Percentiles rank a stretch among this genome's conserved stretches.
Conservation (phyloP, 78 protist genomes). For the Mantamonas sphyraenae region DNA sequence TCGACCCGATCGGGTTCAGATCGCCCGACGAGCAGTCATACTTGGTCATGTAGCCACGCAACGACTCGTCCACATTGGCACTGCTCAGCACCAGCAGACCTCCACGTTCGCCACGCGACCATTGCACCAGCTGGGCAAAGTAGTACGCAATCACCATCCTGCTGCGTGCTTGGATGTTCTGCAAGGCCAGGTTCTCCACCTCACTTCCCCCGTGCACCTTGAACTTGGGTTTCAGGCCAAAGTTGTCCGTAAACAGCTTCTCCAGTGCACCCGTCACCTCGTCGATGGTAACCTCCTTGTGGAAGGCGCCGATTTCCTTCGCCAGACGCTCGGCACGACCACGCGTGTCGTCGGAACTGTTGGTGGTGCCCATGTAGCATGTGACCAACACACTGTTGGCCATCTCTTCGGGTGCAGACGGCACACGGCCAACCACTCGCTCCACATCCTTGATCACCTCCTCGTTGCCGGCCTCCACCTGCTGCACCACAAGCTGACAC, state of each 20-base stretch:
- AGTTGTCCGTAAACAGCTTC: background rate
- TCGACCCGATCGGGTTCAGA: constrained; percentile 76
- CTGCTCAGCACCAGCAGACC: constrained; percentile 66
- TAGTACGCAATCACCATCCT: constrained; percentile 39
- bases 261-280: constrained; percentile 24
- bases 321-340: constrained; percentile 22
- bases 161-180: constrained; percentile 68
- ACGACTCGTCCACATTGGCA: constrained; percentile 73
- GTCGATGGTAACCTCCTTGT: constrained; percentile 44
- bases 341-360: constrained; percentile 48
- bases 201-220: constrained; percentile 29
- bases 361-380: constrained; percentile 58
- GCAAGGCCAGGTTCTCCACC: constrained; percentile 72
- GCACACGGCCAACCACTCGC: constrained; percentile 27
- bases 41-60: constrained; percentile 74
- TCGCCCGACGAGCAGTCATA: constrained; percentile 81
- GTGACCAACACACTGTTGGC: constrained; percentile 38
- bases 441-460: constrained; percentile 29
- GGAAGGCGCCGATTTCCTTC: constrained; percentile 12
- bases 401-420: constrained; percentile 21
- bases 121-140: constrained; percentile 60
- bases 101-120: constrained; percentile 56
- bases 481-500: constrained; percentile 52
- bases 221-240: constrained; percentile 19
- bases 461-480: background rate